Evolutionary conservation across 129 eudicot species (phyloP).

Genomic region (Erigeron canadensis): DNA sequence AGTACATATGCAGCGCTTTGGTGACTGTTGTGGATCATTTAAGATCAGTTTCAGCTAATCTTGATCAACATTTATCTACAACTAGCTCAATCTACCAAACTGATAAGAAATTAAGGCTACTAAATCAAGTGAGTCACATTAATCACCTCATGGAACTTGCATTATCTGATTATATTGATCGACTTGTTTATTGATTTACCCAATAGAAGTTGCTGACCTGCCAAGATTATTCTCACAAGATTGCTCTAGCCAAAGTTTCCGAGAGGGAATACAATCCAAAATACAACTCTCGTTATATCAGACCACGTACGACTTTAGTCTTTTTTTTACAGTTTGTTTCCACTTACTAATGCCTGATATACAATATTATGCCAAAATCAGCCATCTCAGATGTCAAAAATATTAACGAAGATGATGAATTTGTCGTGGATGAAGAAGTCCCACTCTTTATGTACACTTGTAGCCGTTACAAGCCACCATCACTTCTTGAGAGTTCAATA

Average conservation of each 20-base stretch:
- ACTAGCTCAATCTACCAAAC: conserved; percentile 43
- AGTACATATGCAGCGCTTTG: conserved; percentile 57
- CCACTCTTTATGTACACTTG: conserved; percentile 56
- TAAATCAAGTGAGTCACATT: conserved; percentile 53
- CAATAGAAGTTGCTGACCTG: conserved; percentile 54
- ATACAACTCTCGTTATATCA: conserved; percentile 58
- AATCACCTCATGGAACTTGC: neutral
- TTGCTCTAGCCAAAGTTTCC: conserved; percentile 46
- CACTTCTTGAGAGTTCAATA: conserved; percentile 28
- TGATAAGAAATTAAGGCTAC: conserved; percentile 41
- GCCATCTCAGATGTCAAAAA: conserved; percentile 30
- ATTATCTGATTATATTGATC: too few species aligned
- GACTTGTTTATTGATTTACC: neutral
- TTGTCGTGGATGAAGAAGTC: conserved; percentile 49
- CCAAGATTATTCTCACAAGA: conserved; percentile 63
- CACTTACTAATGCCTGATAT: neutral
- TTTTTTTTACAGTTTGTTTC: neutral
- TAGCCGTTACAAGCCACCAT: conserved; percentile 38
- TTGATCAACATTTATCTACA: conserved; percentile 39
- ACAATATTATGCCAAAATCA: conserved; percentile 15
- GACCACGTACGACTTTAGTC: conserved; percentile 48
- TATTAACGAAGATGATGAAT: conserved; percentile 25
- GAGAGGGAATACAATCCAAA: conserved; percentile 42
- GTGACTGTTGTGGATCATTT: conserved; percentile 80
- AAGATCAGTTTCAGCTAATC: conserved; percentile 65